Evolutionary conservation across 164 flowering plant species (phyloP), one percentile per base, ranked within the genome.

Genomic region (Magnolia changhungtana): DNA sequence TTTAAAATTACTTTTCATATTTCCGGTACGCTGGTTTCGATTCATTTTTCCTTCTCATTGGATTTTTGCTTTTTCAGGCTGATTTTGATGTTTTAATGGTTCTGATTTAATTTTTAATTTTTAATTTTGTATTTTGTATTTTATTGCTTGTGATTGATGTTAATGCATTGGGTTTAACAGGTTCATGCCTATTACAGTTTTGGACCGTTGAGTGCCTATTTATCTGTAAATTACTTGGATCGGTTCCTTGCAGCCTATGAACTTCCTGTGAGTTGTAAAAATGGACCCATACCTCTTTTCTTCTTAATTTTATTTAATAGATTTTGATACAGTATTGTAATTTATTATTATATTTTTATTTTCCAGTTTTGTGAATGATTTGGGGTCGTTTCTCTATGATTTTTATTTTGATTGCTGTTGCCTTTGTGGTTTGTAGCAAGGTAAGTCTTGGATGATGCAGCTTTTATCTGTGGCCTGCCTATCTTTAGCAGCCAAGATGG

Each of bases 401-500:
- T 78, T 51, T 16, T 19, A 29, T 23, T 50, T 1, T 61, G 31
- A 19, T 20, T 71, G 55, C 31, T 27, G 14, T 80, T 8, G 11
- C 64, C 8, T 61, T 64, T 18, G 23, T 64, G 21, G 13, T 73
- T 19, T 80, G 74, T 81, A 90, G 98, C 88, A 84, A 80, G 88
- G 85, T 29, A 88, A 84, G 78, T 81, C 87, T 75, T 93, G 98
- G 98, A 91, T 84, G 87, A 84, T 89, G 88, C 96, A 91, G 74
- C 82, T 93, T 74, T 78, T 91, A 79, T 90, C 90, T 76, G 95
- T 93, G 69, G 85, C 95, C 11, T 93, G 98, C 81, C 78, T 93
- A 78, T 93, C 98, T 51, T 83, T 93, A 76, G 94, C 96, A 37
- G 96, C 96, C 79, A 93, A 93, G 86, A 85, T 91, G 90, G 98